phyloP scores from a whole-genome alignment of 2,329 filamentous ascomycete species.

The Myriosclerotinia curreyana region DNA sequence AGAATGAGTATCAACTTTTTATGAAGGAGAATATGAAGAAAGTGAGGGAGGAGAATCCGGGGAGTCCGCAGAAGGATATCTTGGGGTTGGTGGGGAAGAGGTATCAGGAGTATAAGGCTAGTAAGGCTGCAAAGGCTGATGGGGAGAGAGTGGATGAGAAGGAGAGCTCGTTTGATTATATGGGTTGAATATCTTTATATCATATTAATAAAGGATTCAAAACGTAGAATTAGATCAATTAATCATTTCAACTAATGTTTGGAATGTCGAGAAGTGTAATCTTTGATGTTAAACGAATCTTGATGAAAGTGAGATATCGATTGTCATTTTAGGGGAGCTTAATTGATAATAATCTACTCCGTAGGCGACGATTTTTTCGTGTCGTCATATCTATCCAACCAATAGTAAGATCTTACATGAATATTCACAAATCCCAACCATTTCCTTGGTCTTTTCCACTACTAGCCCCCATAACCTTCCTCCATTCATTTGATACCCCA shows the following conservation, averaged over 20 bases:
- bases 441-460: neutral
- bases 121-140: slow-evolving; percentile 25
- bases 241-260: too few relatives aligned
- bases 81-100: slow-evolving; percentile 64
- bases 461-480: neutral
- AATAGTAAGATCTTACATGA: too few relatives aligned
- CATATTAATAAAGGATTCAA: too few relatives aligned
- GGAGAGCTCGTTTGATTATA: slow-evolving; percentile 24
- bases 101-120: slow-evolving; percentile 54
- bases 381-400: too few relatives aligned
- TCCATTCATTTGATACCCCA: neutral
- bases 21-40: slow-evolving; percentile 66
- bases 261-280: too few relatives aligned
- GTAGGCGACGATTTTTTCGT: too few relatives aligned
- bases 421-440: neutral
- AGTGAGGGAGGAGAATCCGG: slow-evolving; percentile 53
- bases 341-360: too few relatives aligned
- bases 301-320: too few relatives aligned
- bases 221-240: too few relatives aligned
- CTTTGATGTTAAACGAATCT: too few relatives aligned
- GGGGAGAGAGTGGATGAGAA: slow-evolving; percentile 16
- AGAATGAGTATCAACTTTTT: slow-evolving; percentile 54
- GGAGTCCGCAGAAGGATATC: slow-evolving; percentile 61
- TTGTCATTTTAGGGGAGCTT: too few relatives aligned
- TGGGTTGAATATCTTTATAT: too few relatives aligned